Evolutionary conservation across 2,329 filamentous ascomycete genomes (phyloP).

Genomic region (Lasiodiplodia citricola): DNA sequence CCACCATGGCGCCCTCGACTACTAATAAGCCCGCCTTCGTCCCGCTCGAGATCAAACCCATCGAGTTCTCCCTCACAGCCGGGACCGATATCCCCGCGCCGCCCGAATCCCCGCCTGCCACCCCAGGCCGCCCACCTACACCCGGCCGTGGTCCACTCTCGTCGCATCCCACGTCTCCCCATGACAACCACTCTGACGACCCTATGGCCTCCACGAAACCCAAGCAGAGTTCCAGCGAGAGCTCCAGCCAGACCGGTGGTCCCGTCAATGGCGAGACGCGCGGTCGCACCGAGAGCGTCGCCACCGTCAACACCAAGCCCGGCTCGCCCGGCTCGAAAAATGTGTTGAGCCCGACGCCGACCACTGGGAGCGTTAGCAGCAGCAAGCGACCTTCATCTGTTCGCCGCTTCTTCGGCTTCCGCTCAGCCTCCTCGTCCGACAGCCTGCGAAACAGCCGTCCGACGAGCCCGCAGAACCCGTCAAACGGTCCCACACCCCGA

Average conservation of each 20-base stretch:
- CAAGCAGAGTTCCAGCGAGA: conserved; percentile 35
- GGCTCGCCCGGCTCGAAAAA: conserved; percentile 23
- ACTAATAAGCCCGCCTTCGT: conserved; percentile 24
- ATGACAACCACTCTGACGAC: conserved; percentile 17
- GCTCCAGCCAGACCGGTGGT: conserved; percentile 37
- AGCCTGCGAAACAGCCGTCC: conserved; percentile 39
- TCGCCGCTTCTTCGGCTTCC: conserved; percentile 48
- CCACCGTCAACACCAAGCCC: conserved; percentile 22
- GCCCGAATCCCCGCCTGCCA: conserved; percentile 45
- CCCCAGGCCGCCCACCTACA: conserved; percentile 43
- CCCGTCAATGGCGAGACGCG: conserved; percentile 8
- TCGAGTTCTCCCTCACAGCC: conserved; percentile 50
- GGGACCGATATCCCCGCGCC: conserved; percentile 49
- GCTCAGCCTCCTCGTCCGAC: conserved; percentile 44
- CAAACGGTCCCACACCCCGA: background rate
- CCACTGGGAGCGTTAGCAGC: conserved; percentile 34
- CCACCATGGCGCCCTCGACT: conserved; percentile 19
- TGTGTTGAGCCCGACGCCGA: conserved; percentile 31
- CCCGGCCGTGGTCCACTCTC: conserved; percentile 46
- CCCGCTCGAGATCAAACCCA: conserved; percentile 33
- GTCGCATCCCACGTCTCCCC: conserved; percentile 48
- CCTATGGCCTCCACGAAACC: conserved; percentile 33
- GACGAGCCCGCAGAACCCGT: conserved; percentile 35
- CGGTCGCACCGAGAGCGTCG: conserved; percentile 23
- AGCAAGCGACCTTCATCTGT: conserved; percentile 45